Percentiles rank a stretch among this genome's conserved stretches.
phyloP scores from a whole-genome alignment of 495 filamentous ascomycete species.

The Podospora didyma region DNA sequence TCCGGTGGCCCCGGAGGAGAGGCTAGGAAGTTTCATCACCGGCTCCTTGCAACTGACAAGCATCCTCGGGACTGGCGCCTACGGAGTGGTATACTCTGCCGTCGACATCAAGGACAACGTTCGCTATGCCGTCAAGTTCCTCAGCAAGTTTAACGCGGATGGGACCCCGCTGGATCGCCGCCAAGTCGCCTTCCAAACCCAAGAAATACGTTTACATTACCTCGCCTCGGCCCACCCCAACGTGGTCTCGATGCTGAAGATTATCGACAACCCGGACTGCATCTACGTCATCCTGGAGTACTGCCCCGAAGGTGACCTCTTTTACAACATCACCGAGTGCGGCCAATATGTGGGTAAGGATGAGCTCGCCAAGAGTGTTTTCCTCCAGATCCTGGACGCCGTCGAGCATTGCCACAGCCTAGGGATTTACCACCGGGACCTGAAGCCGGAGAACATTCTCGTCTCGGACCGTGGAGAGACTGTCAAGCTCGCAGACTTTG shows the following conservation, averaged over 20 bases:
- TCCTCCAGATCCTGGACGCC: conserved; percentile 96
- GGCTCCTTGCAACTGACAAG: conserved; percentile 76
- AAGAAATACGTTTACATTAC: conserved; percentile 91
- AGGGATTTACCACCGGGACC: conserved; percentile 94
- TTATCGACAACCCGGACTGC: conserved; percentile 88
- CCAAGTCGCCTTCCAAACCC: conserved; percentile 83
- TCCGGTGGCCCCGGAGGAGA: conserved; percentile 66
- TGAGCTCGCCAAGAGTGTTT: conserved; percentile 75
- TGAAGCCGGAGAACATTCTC: conserved; percentile 98
- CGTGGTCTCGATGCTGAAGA: conserved; percentile 90
- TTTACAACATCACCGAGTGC: conserved; percentile 93
- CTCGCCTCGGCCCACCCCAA: conserved; percentile 83
- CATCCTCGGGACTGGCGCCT: conserved; percentile 90
- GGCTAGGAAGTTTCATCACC: conserved; percentile 79
- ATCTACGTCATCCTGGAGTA: conserved; percentile 97
- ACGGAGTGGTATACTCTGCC: conserved; percentile 94
- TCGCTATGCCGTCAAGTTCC: conserved; percentile 91
- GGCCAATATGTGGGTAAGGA: conserved; percentile 93
- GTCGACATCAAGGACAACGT: conserved; percentile 78
- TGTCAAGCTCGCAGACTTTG: conserved; percentile 96
- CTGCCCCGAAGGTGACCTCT: conserved; percentile 95
- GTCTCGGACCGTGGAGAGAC: conserved; percentile 83
- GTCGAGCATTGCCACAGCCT: conserved; percentile 90
- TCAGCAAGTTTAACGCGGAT: conserved; percentile 74
- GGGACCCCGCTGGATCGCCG: conserved; percentile 76